Evolutionary conservation across 1,284 basidiomycete genomes (phyloP).

Genomic region (Moesziomyces aphidis): DNA sequence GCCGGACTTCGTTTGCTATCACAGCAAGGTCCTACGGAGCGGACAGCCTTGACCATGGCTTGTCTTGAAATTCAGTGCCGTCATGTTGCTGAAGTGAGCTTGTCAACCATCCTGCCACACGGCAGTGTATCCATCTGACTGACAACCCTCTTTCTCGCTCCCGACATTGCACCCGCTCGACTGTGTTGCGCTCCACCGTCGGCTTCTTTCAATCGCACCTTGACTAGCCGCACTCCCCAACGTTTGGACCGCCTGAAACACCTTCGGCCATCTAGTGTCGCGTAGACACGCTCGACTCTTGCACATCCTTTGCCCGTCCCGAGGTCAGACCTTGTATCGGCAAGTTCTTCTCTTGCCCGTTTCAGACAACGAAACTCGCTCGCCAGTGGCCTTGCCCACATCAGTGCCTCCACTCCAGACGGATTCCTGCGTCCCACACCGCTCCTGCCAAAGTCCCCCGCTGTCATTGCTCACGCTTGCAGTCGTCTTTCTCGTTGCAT

Average conservation of each 20-base stretch:
- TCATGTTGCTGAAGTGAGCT: no score
- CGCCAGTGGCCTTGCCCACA: neutral
- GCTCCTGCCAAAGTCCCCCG: neutral
- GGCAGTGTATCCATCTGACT: no score
- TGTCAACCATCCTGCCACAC: no score
- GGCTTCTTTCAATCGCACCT: no score
- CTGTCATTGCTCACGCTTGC: neutral
- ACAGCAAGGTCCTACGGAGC: no score
- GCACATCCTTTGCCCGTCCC: neutral
- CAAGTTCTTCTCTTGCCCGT: neutral
- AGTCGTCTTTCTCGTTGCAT: neutral
- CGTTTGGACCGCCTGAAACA: neutral
- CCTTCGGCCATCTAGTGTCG: neutral
- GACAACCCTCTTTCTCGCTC: no score
- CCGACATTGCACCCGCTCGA: no score
- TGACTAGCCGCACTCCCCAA: no score
- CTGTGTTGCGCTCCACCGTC: no score
- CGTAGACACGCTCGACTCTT: neutral
- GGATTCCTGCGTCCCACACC: neutral
- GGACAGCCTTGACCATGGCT: no score
- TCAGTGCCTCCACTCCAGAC: neutral
- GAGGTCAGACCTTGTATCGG: neutral
- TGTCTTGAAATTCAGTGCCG: no score
- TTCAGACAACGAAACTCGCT: neutral
- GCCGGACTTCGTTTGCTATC: no score